Evolutionary conservation across 73 alveolate genomes (phyloP).

Genomic region (Paramecium bursaria): DNA sequence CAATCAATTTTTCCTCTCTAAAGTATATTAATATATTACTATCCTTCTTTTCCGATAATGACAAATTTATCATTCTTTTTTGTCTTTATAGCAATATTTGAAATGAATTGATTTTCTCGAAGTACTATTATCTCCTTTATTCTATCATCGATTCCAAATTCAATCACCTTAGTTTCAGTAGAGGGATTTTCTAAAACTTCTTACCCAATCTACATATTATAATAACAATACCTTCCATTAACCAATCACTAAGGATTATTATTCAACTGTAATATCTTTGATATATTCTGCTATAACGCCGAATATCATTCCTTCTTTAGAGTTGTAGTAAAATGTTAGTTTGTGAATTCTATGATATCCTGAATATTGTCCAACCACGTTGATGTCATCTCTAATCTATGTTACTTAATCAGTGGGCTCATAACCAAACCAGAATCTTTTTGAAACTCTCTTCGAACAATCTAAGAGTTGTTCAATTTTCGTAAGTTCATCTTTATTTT

Average conservation of each 20-base stretch:
- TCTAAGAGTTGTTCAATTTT: background rate
- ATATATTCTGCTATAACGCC: conserved; percentile 9
- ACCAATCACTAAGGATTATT: background rate
- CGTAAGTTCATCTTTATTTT: background rate
- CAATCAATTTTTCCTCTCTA: conserved; percentile 27
- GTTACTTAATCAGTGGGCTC: conserved; percentile 58
- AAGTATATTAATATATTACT: background rate
- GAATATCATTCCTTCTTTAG: conserved; percentile 1
- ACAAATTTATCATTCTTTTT: conserved; percentile 1
- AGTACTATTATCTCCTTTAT: background rate
- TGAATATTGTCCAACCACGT: conserved; percentile 33
- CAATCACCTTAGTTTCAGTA: conserved; percentile 6
- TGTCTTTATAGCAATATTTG: background rate
- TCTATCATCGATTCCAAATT: conserved; percentile 35
- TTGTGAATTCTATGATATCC: conserved; percentile 26
- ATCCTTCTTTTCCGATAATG: conserved; percentile 2
- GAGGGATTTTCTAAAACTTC: conserved; percentile 13
- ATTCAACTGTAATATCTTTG: background rate
- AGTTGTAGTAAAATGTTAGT: background rate
- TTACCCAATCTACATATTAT: conserved; percentile 1
- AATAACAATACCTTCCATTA: conserved; percentile 14
- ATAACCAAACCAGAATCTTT: conserved; percentile 56
- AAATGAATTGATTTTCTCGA: conserved; percentile 31
- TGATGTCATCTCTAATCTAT: conserved; percentile 27
- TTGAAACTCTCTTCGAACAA: background rate